These are phyloP conservation scores for Syzygium syzygioides DNA, from an alignment of 441 rosid genomes.

Conservation along the genomic window DNA sequence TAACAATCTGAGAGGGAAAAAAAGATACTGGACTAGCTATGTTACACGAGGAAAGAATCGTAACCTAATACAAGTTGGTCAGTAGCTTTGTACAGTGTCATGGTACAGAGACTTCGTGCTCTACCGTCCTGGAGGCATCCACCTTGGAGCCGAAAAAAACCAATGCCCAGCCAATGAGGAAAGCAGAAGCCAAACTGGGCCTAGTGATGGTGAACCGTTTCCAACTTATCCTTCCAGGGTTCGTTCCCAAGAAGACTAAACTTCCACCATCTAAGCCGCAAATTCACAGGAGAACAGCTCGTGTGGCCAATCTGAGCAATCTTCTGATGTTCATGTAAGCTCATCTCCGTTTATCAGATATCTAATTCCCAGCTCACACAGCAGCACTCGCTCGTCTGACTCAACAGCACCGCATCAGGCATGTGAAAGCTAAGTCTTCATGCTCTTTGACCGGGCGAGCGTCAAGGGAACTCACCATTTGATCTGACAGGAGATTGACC, in stretches of 20 bases:
- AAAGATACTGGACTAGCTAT: slow-evolving; percentile 10
- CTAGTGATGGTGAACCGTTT: background rate
- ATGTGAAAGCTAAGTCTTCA: background rate
- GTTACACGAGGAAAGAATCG: slow-evolving; percentile 42
- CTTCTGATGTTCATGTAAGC: background rate
- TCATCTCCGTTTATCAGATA: background rate
- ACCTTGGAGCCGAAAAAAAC: slow-evolving; percentile 26
- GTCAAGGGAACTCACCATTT: slow-evolving; percentile 4
- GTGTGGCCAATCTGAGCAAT: background rate
- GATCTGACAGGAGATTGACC: slow-evolving; percentile 8
- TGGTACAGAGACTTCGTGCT: slow-evolving; percentile 29
- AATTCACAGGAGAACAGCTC: background rate
- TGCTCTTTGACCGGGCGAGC: slow-evolving; percentile 14
- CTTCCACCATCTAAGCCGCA: slow-evolving; percentile 6
- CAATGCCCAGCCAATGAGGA: slow-evolving; percentile 22
- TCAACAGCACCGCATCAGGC: slow-evolving; percentile 10
- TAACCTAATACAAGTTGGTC: slow-evolving; percentile 40
- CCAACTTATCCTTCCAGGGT: slow-evolving; percentile 11
- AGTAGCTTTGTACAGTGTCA: slow-evolving; percentile 55
- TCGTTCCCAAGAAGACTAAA: slow-evolving; percentile 1
- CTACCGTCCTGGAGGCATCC: slow-evolving; percentile 21
- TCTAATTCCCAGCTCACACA: background rate
- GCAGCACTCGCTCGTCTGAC: background rate
- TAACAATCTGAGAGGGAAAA: background rate
- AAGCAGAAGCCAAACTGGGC: slow-evolving; percentile 16